Evolutionary conservation across 305 asterid species (phyloP).

Genomic region (Fraxinus sp.): DNA sequence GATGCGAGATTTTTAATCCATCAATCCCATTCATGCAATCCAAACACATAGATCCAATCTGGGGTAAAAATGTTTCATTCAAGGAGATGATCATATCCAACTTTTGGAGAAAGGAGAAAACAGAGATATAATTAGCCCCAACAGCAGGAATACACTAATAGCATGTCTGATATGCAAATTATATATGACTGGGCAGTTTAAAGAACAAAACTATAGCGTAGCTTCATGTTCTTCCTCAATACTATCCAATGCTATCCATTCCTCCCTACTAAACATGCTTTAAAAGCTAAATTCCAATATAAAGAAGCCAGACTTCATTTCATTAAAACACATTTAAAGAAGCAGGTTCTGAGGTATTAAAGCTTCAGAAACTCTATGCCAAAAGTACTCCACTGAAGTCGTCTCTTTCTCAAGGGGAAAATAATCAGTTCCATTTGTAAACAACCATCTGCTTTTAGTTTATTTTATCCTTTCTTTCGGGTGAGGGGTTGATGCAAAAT

Average conservation of each 20-base stretch:
- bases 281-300: neutral
- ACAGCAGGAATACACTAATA: neutral
- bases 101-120: neutral
- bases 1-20: neutral
- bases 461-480: neutral
- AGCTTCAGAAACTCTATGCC: neutral
- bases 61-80: neutral
- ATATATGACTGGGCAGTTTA: neutral
- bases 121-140: neutral
- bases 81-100: neutral
- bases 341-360: neutral
- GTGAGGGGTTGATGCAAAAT: neutral
- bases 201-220: neutral
- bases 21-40: neutral
- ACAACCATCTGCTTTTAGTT: neutral
- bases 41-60: neutral
- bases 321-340: neutral
- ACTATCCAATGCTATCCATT: neutral
- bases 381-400: neutral
- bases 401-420: neutral
- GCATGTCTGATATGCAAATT: neutral
- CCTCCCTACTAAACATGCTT: neutral
- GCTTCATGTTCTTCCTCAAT: neutral
- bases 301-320: neutral
- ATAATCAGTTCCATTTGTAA: neutral